Conservation (phyloP, 2,329 filamentous ascomycete genomes). For the Cryphonectria naterciae region DNA sequence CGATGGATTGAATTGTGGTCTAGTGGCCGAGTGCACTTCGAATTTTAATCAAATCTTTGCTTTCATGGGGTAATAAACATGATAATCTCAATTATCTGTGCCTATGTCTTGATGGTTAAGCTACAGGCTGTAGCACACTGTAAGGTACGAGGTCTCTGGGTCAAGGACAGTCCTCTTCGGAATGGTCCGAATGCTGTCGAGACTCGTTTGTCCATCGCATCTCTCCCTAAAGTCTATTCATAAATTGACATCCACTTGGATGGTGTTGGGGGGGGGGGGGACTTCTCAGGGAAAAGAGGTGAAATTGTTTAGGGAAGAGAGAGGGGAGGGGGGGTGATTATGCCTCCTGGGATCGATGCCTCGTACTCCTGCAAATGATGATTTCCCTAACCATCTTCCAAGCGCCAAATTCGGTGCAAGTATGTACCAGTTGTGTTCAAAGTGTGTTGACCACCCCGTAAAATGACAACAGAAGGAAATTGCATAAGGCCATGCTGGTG, state of each 20-base stretch:
- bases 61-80: neutral
- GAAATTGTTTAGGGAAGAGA: neutral
- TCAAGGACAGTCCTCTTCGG: neutral
- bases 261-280: no score
- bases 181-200: neutral
- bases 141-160: neutral
- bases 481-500: neutral
- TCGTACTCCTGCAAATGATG: constrained; percentile 1
- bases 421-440: neutral
- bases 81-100: neutral
- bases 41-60: neutral
- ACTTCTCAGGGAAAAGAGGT: neutral
- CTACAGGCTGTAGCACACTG: neutral
- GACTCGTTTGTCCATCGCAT: neutral
- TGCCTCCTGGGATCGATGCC: neutral
- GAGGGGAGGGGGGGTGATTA: neutral
- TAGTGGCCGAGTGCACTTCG: neutral
- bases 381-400: neutral
- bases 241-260: neutral
- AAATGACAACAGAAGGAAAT: neutral
- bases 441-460: neutral
- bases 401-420: neutral
- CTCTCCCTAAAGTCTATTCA: neutral
- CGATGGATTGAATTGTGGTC: neutral
- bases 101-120: neutral